Evolutionary conservation across 139 green algal genomes (phyloP).

Genomic region (Micractinium conductrix): DNA sequence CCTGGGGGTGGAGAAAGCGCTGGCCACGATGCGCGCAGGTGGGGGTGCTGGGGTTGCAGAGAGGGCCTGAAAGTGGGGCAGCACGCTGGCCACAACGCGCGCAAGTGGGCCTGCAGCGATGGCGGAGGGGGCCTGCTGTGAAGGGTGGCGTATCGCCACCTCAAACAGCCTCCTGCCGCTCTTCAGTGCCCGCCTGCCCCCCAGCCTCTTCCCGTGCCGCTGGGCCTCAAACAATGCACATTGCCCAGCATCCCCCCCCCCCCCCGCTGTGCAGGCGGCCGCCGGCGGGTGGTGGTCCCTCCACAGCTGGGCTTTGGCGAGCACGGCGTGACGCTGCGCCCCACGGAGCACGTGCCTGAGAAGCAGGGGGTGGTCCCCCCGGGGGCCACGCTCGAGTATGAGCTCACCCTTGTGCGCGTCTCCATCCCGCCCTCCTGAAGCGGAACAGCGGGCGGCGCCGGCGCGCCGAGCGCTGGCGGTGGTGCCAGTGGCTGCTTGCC

Average conservation of each 20-base stretch:
- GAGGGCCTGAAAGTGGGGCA: no score
- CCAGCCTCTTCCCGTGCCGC: no score
- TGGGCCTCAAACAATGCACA: no score
- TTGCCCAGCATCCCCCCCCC: no score
- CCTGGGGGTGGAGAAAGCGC: slow-evolving; percentile 72
- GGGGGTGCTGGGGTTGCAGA: no score
- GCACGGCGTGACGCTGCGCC: slow-evolving; percentile 62
- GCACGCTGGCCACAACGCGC: no score
- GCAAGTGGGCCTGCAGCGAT: neutral
- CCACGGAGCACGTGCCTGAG: slow-evolving; percentile 77
- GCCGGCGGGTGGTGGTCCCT: slow-evolving; percentile 72
- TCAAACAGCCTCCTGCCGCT: no score
- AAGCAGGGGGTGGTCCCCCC: slow-evolving; percentile 79
- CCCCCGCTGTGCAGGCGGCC: slow-evolving; percentile 54
- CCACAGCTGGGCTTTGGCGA: slow-evolving; percentile 79
- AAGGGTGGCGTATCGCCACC: no score
- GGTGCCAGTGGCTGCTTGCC: no score
- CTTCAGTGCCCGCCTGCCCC: no score
- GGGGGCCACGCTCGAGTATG: slow-evolving; percentile 73
- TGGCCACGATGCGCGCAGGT: slow-evolving; percentile 78
- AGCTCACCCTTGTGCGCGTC: slow-evolving; percentile 75
- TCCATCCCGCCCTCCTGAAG: slow-evolving; percentile 82
- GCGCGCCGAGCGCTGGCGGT: no score
- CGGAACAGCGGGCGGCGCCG: no score
- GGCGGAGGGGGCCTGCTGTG: neutral